These are phyloP conservation scores for Grosmannia penicillata DNA, from an alignment of 2,329 filamentous ascomycete genomes.

Conservation along the genomic window DNA sequence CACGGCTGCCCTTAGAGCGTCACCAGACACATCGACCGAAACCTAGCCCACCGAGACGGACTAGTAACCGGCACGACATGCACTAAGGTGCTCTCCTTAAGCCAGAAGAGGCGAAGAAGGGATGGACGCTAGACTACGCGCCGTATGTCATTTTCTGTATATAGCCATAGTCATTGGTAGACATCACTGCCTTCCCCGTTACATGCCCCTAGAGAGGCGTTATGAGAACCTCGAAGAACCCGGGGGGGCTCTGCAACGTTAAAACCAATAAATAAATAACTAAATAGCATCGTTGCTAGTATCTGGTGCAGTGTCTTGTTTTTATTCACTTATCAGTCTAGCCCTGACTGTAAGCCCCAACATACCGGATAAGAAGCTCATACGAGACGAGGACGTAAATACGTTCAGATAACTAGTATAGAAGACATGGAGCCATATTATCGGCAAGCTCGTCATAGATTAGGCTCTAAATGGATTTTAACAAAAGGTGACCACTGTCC, in stretches of 20 bases:
- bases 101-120: too few relatives aligned
- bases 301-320: constrained; percentile 42
- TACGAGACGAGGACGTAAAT: constrained; percentile 38
- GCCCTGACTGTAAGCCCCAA: constrained; percentile 65
- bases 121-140: too few relatives aligned
- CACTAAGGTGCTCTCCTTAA: too few relatives aligned
- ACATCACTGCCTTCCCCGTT: constrained; percentile 71
- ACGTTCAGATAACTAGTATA: constrained; percentile 33
- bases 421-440: constrained; percentile 57
- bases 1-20: too few relatives aligned
- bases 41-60: too few relatives aligned
- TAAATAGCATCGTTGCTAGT: constrained; percentile 55
- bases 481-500: constrained; percentile 88
- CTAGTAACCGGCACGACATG: too few relatives aligned
- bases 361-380: constrained; percentile 55
- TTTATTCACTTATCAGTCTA: constrained; percentile 48
- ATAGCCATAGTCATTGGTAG: constrained; percentile 66
- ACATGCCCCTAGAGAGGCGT: too few relatives aligned
- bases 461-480: constrained; percentile 69
- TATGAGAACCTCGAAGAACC: too few relatives aligned
- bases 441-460: constrained; percentile 37
- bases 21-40: too few relatives aligned
- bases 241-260: too few relatives aligned
- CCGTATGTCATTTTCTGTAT: too few relatives aligned
- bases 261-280: too few relatives aligned